Conservation (phyloP, 2,329 filamentous ascomycete genomes). For the Fusarium mundagurra region DNA sequence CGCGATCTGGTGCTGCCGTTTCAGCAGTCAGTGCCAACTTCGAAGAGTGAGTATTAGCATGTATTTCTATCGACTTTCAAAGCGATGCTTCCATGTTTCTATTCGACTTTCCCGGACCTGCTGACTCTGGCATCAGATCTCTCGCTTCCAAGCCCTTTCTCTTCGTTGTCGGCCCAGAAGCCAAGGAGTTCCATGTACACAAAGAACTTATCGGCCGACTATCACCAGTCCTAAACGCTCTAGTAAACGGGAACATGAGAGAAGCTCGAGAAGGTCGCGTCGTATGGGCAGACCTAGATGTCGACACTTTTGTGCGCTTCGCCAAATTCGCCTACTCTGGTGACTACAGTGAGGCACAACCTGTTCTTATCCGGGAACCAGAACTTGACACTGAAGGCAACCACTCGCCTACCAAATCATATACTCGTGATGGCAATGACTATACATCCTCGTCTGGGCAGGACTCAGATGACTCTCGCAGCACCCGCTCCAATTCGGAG, state of each 20-base stretch:
- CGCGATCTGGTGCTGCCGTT: not conserved
- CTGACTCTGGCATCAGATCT: slow-evolving; percentile 19
- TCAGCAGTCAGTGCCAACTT: slow-evolving; percentile 14
- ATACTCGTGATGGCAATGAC: not conserved
- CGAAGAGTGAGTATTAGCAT: slow-evolving; percentile 27
- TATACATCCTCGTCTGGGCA: not conserved
- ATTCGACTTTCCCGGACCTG: not conserved
- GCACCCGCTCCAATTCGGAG: not conserved
- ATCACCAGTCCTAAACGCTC: slow-evolving; percentile 34
- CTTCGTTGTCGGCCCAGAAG: slow-evolving; percentile 36
- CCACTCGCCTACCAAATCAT: not conserved
- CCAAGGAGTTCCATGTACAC: slow-evolving; percentile 41
- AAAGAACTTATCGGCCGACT: slow-evolving; percentile 35
- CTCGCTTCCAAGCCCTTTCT: slow-evolving; percentile 40
- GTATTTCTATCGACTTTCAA: not conserved
- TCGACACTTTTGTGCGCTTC: slow-evolving; percentile 43
- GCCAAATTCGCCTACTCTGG: slow-evolving; percentile 40
- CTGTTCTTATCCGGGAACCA: slow-evolving; percentile 2
- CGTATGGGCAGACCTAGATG: slow-evolving; percentile 39
- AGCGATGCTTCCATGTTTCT: not conserved
- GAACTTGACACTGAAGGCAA: not conserved
- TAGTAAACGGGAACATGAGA: slow-evolving; percentile 41
- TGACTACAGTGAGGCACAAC: slow-evolving; percentile 35
- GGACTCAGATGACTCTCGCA: not conserved
- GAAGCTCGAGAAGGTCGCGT: slow-evolving; percentile 39